Evolutionary conservation across 2,329 filamentous ascomycete genomes (phyloP).

Genomic region (Proliferodiscus dingleyae): DNA sequence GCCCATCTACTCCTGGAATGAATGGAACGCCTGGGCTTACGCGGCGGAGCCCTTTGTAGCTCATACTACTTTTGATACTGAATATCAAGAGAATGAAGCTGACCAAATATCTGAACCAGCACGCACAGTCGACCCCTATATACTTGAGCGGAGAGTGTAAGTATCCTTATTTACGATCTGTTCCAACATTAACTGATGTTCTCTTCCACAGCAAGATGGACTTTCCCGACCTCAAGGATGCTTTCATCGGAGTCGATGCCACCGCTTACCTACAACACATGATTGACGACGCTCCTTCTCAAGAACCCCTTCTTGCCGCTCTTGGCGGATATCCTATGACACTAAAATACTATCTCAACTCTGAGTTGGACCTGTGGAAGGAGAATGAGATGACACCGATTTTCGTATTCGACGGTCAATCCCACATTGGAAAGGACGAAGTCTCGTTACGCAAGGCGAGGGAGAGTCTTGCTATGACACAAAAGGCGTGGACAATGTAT

Average conservation of each 20-base stretch:
- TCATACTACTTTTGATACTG: background rate
- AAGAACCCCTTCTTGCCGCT: conserved; percentile 85
- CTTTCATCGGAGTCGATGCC: conserved; percentile 79
- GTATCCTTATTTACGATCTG: background rate
- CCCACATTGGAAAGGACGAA: conserved; percentile 71
- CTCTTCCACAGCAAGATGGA: conserved; percentile 37
- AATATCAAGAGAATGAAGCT: background rate
- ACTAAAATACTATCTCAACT: conserved; percentile 68
- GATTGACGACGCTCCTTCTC: conserved; percentile 65
- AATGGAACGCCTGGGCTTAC: background rate
- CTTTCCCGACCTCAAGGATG: conserved; percentile 67
- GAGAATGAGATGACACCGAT: conserved; percentile 67
- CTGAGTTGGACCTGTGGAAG: conserved; percentile 69
- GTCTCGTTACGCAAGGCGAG: conserved; percentile 59
- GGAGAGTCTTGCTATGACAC: conserved; percentile 64
- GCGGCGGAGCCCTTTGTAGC: background rate
- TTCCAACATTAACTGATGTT: no score
- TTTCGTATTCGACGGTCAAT: conserved; percentile 89
- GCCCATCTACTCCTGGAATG: background rate
- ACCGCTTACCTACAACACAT: conserved; percentile 81
- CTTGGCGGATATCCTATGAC: conserved; percentile 83
- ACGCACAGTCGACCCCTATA: conserved; percentile 5
- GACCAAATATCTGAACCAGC: background rate
- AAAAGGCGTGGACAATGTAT: conserved; percentile 83
- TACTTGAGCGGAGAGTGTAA: conserved; percentile 5